Base-by-base conservation (phyloP, 1,284 basidiomycete species). In the Pseudozyma tsukubaensis region DNA sequence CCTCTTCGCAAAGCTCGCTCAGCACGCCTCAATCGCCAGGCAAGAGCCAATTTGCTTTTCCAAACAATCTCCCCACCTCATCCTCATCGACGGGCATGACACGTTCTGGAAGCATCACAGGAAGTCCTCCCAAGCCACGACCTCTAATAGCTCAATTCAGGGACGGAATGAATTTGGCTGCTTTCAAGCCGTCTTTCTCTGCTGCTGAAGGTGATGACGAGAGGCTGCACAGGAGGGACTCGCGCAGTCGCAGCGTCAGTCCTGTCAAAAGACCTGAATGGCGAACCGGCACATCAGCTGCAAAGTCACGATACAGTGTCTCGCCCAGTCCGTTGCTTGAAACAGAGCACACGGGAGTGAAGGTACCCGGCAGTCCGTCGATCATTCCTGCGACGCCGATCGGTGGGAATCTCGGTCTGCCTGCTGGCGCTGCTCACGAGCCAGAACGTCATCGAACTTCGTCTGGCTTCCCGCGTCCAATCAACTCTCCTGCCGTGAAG, bases 141-240 rank as follows among this genome's bases (percentile, higher is more conserved):
- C 78, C 78, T 3, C 42, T 78, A 7, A 78, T 73, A 16, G 72
- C 79, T n/a, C 67, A 68, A 45, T 79, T 78, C 47, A 51, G 59
- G 14, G 64, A 61, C 14, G 61, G 64, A 8, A 50, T 80, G 57
- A 76, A 78, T 21, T 48, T 81, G 34, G 78, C 60, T 5, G 73
- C 75, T 11, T 81, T 76, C 61, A 49, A 64, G 36, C 55, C 78
- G 16, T 49, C 66, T 14, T 60, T 62, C 48, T n/a, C 13, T 0
- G 49, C 57, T 5, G 52, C 12, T 16, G 59, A 62, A 12, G 29
- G 43, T 2, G 55, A 65, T 16, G 35, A 56, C 13, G 49, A 60
- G 21, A 32, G 55, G 10, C 37, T 76, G 8, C 2, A 7, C 3
- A 34, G 66, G 0, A 61, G 57, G 32, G 76, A 76, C 32, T 78